Evolutionary conservation across 1,139 yeast genomes (phyloP), one percentile per base, ranked within the genome.

Genomic region (Eremothecium cymbalariae): DNA sequence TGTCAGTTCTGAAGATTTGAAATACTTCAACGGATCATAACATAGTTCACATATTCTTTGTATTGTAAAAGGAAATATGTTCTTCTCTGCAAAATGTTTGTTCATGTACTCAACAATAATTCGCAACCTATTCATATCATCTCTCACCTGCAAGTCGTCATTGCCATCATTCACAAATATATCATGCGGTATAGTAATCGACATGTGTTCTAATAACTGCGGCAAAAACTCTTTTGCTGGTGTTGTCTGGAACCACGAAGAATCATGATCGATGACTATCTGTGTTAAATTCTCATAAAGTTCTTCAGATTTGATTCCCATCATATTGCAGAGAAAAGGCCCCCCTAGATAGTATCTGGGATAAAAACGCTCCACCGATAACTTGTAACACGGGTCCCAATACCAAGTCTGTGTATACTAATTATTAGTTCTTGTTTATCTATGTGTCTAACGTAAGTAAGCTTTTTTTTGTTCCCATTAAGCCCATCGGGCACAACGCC

Each of bases 1-100:
- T 6, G 28, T 25, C 18, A 55, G 34, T 25, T 55, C 59, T 23
- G 41, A 36, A 3, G 43, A 34, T 27, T 46, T 46, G 36, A 47
- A 54, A 37, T 53, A 54, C 26, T 46, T 43, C 18, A 56, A 46
- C n/a, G 61, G 61, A 37, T 56, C 53, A 36, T 44, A 55, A 30
- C 57, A 51, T 16, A 56, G 28, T 32, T 56, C 58, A 44, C 57
- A 51, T 9, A 56, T 48, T 20, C 61, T 40, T 25, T 47, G 34
- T 7, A 56, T 55, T 1, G 61, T 56, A 24, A 56, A 56, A 2
- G 61, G 61, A 22, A 43, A 48, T 13, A 18, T 30, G 12, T 41
- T 36, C 8, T 42, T 37, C 2, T 31, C 22, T 4, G 43, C 25
- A 28, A 55, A 55, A 3, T 41, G 41, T 3, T 35, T 30, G n/a